phyloP scores from a whole-genome alignment of 1,284 basidiomycete genomes.

The Dichomitus squalens region DNA sequence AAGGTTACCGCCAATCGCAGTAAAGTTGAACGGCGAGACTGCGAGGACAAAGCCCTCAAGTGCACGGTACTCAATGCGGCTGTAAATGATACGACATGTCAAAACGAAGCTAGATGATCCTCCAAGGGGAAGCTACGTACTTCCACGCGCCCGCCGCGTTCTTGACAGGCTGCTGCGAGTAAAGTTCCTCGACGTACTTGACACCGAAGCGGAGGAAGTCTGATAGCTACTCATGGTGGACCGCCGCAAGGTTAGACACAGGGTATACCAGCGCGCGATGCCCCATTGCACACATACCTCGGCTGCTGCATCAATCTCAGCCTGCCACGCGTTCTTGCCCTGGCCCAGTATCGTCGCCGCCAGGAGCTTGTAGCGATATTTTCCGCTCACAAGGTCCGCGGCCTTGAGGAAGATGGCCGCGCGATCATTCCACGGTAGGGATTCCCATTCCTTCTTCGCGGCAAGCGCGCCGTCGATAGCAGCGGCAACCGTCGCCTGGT shows the following conservation, averaged over 20 bases:
- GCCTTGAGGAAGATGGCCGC: constrained; percentile 98
- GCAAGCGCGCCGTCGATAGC: constrained; percentile 91
- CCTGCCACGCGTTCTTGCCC: constrained; percentile 99
- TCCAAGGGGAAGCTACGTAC: constrained; percentile 49
- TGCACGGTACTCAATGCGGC: constrained; percentile 94
- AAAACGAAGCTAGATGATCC: neutral
- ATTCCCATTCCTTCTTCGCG: constrained; percentile 90
- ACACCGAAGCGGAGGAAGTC: constrained; percentile 98
- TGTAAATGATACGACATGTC: constrained; percentile 34
- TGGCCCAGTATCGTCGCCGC: constrained; percentile 98
- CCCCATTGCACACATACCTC: constrained; percentile 61
- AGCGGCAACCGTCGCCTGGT: constrained; percentile 70
- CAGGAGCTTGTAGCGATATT: constrained; percentile 94
- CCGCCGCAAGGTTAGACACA: neutral
- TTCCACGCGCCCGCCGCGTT: constrained; percentile 94
- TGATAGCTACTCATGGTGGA: constrained; percentile 54
- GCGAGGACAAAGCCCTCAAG: constrained; percentile 98
- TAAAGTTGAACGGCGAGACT: constrained; percentile 98
- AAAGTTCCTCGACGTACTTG: constrained; percentile 96
- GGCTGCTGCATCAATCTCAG: constrained; percentile 98
- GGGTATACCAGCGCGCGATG: neutral
- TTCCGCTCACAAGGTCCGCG: constrained; percentile 90
- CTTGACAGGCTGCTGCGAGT: constrained; percentile 86
- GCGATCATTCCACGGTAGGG: constrained; percentile 93
- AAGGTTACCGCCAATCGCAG: constrained; percentile 95